Base-by-base conservation (phyloP, 2,329 filamentous ascomycete species). In the Trichophyton simii region DNA sequence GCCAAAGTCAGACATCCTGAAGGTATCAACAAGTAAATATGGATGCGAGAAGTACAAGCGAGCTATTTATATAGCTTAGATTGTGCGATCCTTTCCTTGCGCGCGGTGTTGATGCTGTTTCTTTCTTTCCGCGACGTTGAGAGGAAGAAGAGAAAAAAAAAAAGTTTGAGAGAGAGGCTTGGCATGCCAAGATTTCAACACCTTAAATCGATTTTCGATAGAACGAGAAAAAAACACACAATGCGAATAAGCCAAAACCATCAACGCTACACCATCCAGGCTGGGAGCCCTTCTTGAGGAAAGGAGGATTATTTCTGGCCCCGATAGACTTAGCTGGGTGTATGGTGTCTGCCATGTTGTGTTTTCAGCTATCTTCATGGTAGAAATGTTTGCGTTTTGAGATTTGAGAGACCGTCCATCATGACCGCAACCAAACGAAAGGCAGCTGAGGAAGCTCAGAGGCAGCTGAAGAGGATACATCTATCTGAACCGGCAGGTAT, bases 1-100 rank as follows among this genome's bases (percentile, higher is more conserved):
- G 68, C 84, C 86, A 76, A 85, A 86, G 76, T 89, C 87, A 75
- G 87, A 90, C 87, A 90, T 89, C 57, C 63, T 72, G 69, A 59
- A 20, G 13, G 28, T 36, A 36, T 22, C 20, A 48, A 9, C 9
- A 25, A 11, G 25, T 62, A 62, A 57, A n/a, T 59, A 34, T 58
- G 25, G 60, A 60, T 57, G 57, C 20, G 59, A 18, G 1, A 22
- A 20, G 13, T 50, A 50, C n/a, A 31, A 34, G 6, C n/a, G 18
- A 54, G 18, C 18, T 54, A 34, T 7, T 54, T 54, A 22, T 54
- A 8, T 54, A 15, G 3, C 22, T 28, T 28, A 11, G 22, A 13
- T 13, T 22, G 42, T 41, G 28, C 9, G n/a, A 48, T 7, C 9
- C 3, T 20, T 48, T 22, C 44, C 11, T 25, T 13, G 58, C 41